Evolutionary conservation across 805 yeast genomes (phyloP), one percentile per base, ranked within the genome.

Genomic region (Metschnikowia arizonensis): DNA sequence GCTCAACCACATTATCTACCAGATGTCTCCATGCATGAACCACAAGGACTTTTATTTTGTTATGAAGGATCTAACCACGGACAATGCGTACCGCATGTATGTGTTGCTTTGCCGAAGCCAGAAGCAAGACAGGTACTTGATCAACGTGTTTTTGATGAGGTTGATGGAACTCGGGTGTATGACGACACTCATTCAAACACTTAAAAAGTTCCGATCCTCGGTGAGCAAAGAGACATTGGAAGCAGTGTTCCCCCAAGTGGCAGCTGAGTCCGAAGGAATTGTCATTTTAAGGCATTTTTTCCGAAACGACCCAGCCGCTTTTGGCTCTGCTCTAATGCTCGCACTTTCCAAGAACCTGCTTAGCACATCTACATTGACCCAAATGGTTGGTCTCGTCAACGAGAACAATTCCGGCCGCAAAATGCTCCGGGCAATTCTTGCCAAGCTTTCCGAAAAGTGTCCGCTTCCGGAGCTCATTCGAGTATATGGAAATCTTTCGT

Each of bases 121-220:
- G 21, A n/a, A 29, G n/a, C 42, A 29, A 10, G 34, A 39, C 21
- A 35, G 30, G 21, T 30, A 30, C 30, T 29, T 39, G 26, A 30
- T 23, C 29, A 39, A 39, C 21, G 34, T 21, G 5, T 25, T 39
- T 25, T 7, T 39, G 14, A 21, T 15, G 29, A 19, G 30, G 21
- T 11, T 39, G 8, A 19, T 24, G 14, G 24, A 14, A 15, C 31
- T 29, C 10, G 26, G 24, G 8, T 28, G 40, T 18, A 9, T 3
- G 18, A n/a, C 11, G 2, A 18, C 10, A 5, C 14, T 37, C 8
- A 3, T 28, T 7, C 18, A 37, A 14, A 14, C 33, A 8, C 18
- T 37, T n/a, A n/a, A 28, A 12, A 19, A 10, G 25, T 37, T 37
- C 18, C 24, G 12, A 18, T 4, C 5, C 8, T 7, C 12, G 25